Base-by-base conservation (phyloP, 208 protist species). In the Leptomonas seymouri region DNA sequence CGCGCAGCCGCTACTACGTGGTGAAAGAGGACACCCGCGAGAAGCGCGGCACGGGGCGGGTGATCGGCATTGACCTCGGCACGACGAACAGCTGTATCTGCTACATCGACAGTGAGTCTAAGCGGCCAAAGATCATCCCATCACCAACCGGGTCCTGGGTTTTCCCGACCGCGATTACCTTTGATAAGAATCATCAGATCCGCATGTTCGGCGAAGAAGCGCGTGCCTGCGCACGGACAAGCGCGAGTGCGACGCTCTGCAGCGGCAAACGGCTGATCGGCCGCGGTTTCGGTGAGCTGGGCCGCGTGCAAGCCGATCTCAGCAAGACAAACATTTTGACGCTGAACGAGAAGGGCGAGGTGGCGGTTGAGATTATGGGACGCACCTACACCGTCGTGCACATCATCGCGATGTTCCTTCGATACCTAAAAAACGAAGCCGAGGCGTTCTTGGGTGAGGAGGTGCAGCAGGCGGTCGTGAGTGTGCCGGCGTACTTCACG, bases 1-100 rank as follows among this genome's bases (percentile, higher is more conserved):
- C 82, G 12, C 77, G 81, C 20, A 79, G 56, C 54, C 87, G 82
- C 45, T 94, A 85, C 71, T 76, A 87, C 41, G 87, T 97, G 2
- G 89, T 95, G n/a, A 84, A 87, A 56, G 87, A 93, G 75, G 81
- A 91, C 30, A 81, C 87, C 6, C 71, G 78, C 23, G 79, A 80
- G 66, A 77, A 86, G 65, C 81, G 82, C 30, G 56, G 48, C 2
- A 67, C 63, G 2, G 89, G 89, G 27, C 89, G 92, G 6, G 81
- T 86, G 23, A 93, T 99, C 76, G 98, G 98, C 66, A 99, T 99
- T 67, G 98, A 99, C 84, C 82, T 99, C n/a, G 98, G 98, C 61
- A 99, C 98, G 8, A 99, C 98, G 16, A 99, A 99, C 82, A 98
- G 94, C 80, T 99, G 97, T 82, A 95, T 99, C 23, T 93, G 86